Percentiles rank a stretch among this genome's conserved stretches.
phyloP scores from a whole-genome alignment of 345 rosid species.

The Orychophragmus violaceus region DNA sequence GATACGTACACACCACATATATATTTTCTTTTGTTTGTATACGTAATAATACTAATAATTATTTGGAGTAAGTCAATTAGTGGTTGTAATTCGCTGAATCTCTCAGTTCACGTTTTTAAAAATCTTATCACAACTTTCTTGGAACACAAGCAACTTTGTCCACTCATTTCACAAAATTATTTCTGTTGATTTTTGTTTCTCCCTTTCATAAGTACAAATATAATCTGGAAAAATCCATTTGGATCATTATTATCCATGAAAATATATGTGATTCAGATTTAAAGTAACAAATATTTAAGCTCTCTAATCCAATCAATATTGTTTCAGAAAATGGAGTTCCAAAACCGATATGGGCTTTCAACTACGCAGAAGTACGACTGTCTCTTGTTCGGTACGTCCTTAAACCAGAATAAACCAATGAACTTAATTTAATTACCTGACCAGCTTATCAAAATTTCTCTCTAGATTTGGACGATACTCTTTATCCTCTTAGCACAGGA shows the following conservation, averaged over 20 bases:
- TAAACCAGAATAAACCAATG: background rate
- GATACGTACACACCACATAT: background rate
- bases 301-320: constrained; percentile 16
- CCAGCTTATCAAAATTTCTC: background rate
- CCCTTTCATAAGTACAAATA: background rate
- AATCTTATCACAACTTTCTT: constrained; percentile 21
- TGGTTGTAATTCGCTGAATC: constrained; percentile 21
- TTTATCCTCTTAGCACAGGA: constrained; percentile 70
- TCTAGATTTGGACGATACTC: constrained; percentile 91
- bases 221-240: constrained; percentile 5
- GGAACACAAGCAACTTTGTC: constrained; percentile 20
- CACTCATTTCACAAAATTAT: constrained; percentile 22
- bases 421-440: background rate
- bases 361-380: constrained; percentile 48
- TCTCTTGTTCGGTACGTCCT: constrained; percentile 68
- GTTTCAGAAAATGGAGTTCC: constrained; percentile 47
- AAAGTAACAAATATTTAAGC: background rate
- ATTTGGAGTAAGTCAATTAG: constrained; percentile 7
- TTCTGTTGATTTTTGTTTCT: background rate
- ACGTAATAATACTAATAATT: background rate
- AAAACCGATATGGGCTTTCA: constrained; percentile 38
- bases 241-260: constrained; percentile 16
- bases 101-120: constrained; percentile 5
- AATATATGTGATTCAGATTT: constrained; percentile 17
- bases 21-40: background rate